Percentiles rank a stretch among this genome's conserved stretches.
Evolutionary conservation across 106 monocot species (phyloP).

Genomic region (Dendrobium nobile): DNA sequence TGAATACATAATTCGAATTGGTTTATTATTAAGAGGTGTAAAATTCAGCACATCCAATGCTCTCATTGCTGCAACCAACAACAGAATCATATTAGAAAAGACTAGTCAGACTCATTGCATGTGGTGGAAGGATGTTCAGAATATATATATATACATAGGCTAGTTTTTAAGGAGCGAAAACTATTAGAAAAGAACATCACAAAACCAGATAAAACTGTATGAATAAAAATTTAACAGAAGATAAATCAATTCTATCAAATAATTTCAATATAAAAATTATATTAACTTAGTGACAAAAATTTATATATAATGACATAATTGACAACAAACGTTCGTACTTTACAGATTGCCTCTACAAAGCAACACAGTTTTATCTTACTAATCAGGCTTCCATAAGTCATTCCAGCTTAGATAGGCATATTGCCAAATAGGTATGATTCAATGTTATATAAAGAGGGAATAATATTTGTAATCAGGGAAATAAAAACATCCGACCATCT

Average conservation of each 20-base stretch:
- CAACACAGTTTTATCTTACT: neutral
- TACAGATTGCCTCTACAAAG: neutral
- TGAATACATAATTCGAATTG: constrained; percentile 50
- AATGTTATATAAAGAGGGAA: neutral
- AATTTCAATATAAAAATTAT: neutral
- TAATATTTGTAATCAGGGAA: neutral
- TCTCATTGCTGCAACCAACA: constrained; percentile 20
- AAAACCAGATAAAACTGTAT: neutral
- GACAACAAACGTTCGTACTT: neutral
- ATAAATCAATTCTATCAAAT: neutral
- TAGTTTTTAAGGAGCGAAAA: neutral
- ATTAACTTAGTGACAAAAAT: neutral
- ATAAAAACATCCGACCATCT: neutral
- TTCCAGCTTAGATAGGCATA: neutral
- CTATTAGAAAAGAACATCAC: neutral
- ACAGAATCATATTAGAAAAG: neutral
- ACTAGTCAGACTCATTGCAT: neutral
- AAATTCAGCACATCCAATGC: constrained; percentile 48
- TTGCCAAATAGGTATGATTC: neutral
- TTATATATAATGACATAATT: neutral
- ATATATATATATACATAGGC: neutral
- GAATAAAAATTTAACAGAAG: neutral
- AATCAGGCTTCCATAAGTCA: neutral
- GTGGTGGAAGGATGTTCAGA: neutral
- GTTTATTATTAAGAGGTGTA: constrained; percentile 43